phyloP scores from a whole-genome alignment of 805 yeast genomes.

The Scheffersomyces lignosus region DNA sequence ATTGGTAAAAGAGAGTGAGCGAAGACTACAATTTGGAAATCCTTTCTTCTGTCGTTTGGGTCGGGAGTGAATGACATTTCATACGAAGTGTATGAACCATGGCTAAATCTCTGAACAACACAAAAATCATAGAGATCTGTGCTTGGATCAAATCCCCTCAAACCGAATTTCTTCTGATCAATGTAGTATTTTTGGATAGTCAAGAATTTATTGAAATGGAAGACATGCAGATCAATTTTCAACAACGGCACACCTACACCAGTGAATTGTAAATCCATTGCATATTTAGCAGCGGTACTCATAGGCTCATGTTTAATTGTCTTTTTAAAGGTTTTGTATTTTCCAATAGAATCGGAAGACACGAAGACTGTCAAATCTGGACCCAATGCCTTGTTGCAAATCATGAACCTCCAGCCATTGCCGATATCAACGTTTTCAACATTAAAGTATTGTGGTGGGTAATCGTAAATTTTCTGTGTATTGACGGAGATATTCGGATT shows the following conservation, averaged over 20 bases:
- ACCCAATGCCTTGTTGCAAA: conserved; percentile 1
- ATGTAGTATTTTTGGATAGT: not conserved
- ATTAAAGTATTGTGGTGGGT: conserved; percentile 1
- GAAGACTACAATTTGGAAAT: conserved; percentile 3
- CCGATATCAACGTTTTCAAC: not conserved
- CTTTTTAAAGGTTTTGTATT: conserved; percentile 1
- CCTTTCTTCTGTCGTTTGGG: not conserved
- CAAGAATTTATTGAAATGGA: not conserved
- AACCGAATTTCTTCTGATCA: not conserved
- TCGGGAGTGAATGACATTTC: conserved; percentile 1
- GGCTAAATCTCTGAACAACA: not conserved
- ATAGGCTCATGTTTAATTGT: too few species aligned
- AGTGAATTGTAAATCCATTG: not conserved
- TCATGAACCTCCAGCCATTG: conserved; percentile 2
- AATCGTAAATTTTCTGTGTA: too few species aligned
- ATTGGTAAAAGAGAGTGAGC: conserved; percentile 8
- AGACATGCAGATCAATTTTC: not conserved
- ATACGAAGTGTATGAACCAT: conserved; percentile 1
- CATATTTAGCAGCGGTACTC: not conserved
- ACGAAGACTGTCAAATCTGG: conserved; percentile 1
- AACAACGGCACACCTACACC: not conserved
- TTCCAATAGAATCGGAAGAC: conserved; percentile 1
- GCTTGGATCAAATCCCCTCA: not conserved
- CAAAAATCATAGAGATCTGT: conserved; percentile 1
- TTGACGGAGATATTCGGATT: too few species aligned